Base-by-base conservation (phyloP, 139 green algal species). In the Chlorella ohadii region DNA sequence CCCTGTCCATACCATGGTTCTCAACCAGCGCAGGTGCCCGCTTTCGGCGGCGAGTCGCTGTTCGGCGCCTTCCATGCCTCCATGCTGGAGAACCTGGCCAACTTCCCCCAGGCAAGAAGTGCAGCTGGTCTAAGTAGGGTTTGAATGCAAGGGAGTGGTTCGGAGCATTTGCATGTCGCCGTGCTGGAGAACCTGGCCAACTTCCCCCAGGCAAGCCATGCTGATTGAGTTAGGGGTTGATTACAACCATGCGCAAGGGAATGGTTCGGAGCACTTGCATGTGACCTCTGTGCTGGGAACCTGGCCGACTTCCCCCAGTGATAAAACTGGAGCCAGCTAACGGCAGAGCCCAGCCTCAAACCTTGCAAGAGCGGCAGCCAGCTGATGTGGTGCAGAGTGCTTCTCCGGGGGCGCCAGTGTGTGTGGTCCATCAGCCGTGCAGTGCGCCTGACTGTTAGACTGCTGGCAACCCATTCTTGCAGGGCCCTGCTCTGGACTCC, bases 241-340 rank as follows among this genome's bases (percentile, higher is more conserved):
- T n/a, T n/a, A n/a, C n/a, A n/a, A n/a, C n/a, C n/a, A n/a, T n/a
- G n/a, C n/a, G n/a, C n/a, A n/a, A n/a, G n/a, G n/a, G n/a, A n/a
- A n/a, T n/a, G n/a, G 72, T 97, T 97, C 63, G 91, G 93, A 51
- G 78, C 90, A 27, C 93, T 97, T 86, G n/a, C 94, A 84, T 61
- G 19, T 76, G n/a, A n/a, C n/a, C 31, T 89, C 75, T 39, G 97
- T 97, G 63, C 87, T 89, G 70, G 82, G 74, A 85, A 97, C 71
- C 91, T 97, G 72, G 89, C 93, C 20, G 81, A 95, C 73, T 98
- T 96, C 93, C 95, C 95, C 72, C 51, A 59, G 51, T n/a, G n/a
- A n/a, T n/a, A n/a, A n/a, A n/a, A n/a, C n/a, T n/a, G n/a, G n/a
- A n/a, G n/a, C n/a, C n/a, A n/a, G n/a, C n/a, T n/a, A n/a, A n/a